Percentiles rank a stretch among this genome's conserved stretches.
These are phyloP conservation scores for Periglandula ipomoeae DNA, from an alignment of 2,329 filamentous ascomycete genomes.

Conservation along the genomic window DNA sequence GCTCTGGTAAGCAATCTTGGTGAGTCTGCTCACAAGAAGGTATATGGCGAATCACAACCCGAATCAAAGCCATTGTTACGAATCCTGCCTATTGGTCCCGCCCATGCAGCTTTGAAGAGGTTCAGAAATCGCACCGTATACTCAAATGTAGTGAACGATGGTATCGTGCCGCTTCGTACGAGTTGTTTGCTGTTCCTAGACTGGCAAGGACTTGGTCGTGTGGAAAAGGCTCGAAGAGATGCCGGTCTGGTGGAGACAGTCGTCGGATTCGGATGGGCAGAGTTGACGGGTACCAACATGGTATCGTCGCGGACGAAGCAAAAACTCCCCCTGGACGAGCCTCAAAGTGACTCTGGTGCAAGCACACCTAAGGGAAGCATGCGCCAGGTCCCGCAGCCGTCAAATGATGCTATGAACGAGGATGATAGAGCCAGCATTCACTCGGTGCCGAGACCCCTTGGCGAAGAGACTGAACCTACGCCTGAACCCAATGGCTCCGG, in stretches of 20 bases:
- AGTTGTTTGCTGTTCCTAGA: slow-evolving; percentile 95
- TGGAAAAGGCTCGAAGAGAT: slow-evolving; percentile 88
- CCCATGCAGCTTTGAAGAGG: slow-evolving; percentile 75
- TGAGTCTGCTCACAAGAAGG: slow-evolving; percentile 52
- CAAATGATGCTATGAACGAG: slow-evolving; percentile 54
- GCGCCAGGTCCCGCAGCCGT: slow-evolving; percentile 61
- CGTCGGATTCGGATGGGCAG: slow-evolving; percentile 89
- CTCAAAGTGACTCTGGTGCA: slow-evolving; percentile 21
- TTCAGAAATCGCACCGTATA: slow-evolving; percentile 90
- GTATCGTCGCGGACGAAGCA: slow-evolving; percentile 34
- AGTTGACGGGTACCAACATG: slow-evolving; percentile 67
- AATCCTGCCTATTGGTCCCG: slow-evolving; percentile 84
- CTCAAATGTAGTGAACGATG: slow-evolving; percentile 96
- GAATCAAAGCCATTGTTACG: slow-evolving; percentile 82
- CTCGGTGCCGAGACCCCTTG: slow-evolving; percentile 27
- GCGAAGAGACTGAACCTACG: slow-evolving; percentile 17
- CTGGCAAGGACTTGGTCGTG: slow-evolving; percentile 86
- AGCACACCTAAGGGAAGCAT: slow-evolving; percentile 29
- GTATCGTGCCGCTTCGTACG: slow-evolving; percentile 88
- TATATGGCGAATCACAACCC: slow-evolving; percentile 55
- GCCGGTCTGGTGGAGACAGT: slow-evolving; percentile 89
- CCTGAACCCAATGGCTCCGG: slow-evolving; percentile 23
- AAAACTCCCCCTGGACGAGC: slow-evolving; percentile 28
- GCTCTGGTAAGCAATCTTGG: slow-evolving; percentile 77
- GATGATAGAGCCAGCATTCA: slow-evolving; percentile 54